A percentile compares a stretch with the other conserved stretches of the same genome.
Evolutionary conservation across 2,329 filamentous ascomycete species (phyloP).

Genomic region (Hypoxylon sp.): DNA sequence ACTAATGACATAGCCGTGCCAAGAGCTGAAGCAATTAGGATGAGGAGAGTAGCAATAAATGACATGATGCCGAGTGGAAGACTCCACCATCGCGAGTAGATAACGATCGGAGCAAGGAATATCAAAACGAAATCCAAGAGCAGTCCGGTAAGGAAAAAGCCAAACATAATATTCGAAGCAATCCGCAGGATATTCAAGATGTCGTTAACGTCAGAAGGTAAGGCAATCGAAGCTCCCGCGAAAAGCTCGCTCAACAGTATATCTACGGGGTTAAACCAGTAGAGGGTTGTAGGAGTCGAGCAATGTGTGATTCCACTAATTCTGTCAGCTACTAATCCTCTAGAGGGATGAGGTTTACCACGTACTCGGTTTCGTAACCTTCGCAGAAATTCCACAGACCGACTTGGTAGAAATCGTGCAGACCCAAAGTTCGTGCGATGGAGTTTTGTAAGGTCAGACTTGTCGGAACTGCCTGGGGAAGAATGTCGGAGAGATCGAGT

Average conservation of each 20-base stretch:
- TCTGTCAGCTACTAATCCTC: slow-evolving; percentile 56
- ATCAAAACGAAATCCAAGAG: slow-evolving; percentile 77
- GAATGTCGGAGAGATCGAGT: slow-evolving; percentile 82
- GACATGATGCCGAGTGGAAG: slow-evolving; percentile 74
- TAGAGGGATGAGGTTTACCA: slow-evolving; percentile 9
- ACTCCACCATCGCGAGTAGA: slow-evolving; percentile 66
- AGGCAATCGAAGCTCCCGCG: slow-evolving; percentile 80
- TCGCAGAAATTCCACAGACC: slow-evolving; percentile 94
- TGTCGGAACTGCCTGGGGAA: slow-evolving; percentile 76
- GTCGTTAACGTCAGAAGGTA: slow-evolving; percentile 76
- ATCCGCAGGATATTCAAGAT: slow-evolving; percentile 78
- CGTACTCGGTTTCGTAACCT: slow-evolving; percentile 74
- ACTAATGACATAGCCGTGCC: slow-evolving; percentile 86
- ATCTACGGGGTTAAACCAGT: slow-evolving; percentile 90
- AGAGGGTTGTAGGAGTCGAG: slow-evolving; percentile 73
- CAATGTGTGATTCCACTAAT: slow-evolving; percentile 77
- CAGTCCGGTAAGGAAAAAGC: slow-evolving; percentile 78
- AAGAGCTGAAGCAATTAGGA: slow-evolving; percentile 74
- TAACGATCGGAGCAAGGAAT: slow-evolving; percentile 67
- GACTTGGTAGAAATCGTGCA: slow-evolving; percentile 94
- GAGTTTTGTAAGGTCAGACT: slow-evolving; percentile 78
- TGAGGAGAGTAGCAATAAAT: slow-evolving; percentile 71
- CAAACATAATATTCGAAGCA: slow-evolving; percentile 88
- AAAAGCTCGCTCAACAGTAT: slow-evolving; percentile 84
- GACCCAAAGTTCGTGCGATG: slow-evolving; percentile 83